Evolutionary conservation across 768 basidiomycete genomes (phyloP).

Genomic region (Tulasnella sp.): DNA sequence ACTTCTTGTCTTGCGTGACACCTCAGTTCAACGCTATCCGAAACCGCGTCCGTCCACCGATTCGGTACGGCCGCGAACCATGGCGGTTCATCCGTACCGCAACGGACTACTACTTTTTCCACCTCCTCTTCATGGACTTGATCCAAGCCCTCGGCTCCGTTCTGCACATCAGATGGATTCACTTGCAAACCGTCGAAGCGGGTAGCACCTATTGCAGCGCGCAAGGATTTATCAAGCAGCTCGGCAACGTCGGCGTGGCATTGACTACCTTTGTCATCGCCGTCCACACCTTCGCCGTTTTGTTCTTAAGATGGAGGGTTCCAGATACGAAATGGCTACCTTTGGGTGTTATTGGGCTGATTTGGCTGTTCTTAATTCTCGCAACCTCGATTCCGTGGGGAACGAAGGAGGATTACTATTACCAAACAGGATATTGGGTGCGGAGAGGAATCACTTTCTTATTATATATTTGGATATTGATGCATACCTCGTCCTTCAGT

Average conservation of each 20-base stretch:
- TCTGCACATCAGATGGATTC: slow-evolving; percentile 47
- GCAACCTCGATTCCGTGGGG: slow-evolving; percentile 14
- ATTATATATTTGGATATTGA: neutral
- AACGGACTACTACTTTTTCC: slow-evolving; percentile 43
- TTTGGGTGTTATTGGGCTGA: slow-evolving; percentile 43
- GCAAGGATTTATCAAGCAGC: slow-evolving; percentile 43
- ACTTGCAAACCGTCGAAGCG: slow-evolving; percentile 42
- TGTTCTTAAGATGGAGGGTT: slow-evolving; percentile 46
- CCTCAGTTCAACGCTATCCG: neutral
- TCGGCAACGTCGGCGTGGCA: neutral
- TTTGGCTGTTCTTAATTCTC: slow-evolving; percentile 51
- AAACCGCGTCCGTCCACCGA: neutral
- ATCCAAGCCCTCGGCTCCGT: slow-evolving; percentile 46
- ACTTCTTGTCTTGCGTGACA: neutral
- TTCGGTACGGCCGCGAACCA: neutral
- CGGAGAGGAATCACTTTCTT: neutral
- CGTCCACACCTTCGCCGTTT: slow-evolving; percentile 47
- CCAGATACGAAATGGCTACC: slow-evolving; percentile 44
- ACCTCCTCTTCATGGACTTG: slow-evolving; percentile 42
- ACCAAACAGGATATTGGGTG: neutral
- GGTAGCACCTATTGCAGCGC: slow-evolving; percentile 43
- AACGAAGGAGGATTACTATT: neutral
- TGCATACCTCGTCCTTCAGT: slow-evolving; percentile 42
- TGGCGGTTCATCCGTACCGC: slow-evolving; percentile 34
- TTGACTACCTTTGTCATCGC: neutral